phyloP scores from a whole-genome alignment of 176 grass and related monocot species.

The Musa troglodytarum region DNA sequence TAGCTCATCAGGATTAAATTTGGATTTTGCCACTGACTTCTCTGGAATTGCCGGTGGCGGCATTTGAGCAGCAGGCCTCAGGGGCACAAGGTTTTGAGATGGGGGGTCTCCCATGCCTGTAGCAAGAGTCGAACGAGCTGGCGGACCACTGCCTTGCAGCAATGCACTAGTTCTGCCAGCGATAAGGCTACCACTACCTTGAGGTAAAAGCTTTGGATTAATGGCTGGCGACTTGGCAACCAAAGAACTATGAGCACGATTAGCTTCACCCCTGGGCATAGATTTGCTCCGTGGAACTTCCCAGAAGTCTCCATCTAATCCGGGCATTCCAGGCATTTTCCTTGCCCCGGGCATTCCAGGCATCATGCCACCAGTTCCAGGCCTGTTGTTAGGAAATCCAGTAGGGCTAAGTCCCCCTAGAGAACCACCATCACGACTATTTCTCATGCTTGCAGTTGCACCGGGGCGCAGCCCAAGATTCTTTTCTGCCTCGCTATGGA shows the following conservation, averaged over 20 bases:
- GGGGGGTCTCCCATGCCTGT: constrained; percentile 17
- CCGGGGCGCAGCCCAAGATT: constrained; percentile 53
- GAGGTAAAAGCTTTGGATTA: constrained; percentile 67
- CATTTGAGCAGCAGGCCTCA: constrained; percentile 36
- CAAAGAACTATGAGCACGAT: constrained; percentile 34
- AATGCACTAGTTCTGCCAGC: constrained; percentile 73
- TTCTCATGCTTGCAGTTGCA: constrained; percentile 25
- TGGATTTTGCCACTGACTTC: constrained; percentile 29
- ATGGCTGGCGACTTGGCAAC: constrained; percentile 35
- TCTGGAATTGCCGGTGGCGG: constrained; percentile 24
- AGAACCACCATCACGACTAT: constrained; percentile 10
- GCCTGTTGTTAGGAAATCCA: constrained; percentile 3
- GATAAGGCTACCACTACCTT: constrained; percentile 53
- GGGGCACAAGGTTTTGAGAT: constrained; percentile 22
- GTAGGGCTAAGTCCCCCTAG: constrained; percentile 11
- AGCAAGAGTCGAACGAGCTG: constrained; percentile 21
- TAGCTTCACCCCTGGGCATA: constrained; percentile 53
- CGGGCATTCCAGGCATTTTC: constrained; percentile 99
- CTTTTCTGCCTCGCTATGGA: constrained; percentile 52
- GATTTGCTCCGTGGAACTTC: constrained; percentile 80
- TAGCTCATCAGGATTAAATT: constrained; percentile 36
- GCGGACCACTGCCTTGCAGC: constrained; percentile 28
- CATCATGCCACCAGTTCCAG: constrained; percentile 71
- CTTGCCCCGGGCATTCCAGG: constrained; percentile 89
- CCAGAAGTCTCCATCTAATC: constrained; percentile 78